Conservation (phyloP, 345 rosid species). For the Rhodomyrtus tomentosa region DNA sequence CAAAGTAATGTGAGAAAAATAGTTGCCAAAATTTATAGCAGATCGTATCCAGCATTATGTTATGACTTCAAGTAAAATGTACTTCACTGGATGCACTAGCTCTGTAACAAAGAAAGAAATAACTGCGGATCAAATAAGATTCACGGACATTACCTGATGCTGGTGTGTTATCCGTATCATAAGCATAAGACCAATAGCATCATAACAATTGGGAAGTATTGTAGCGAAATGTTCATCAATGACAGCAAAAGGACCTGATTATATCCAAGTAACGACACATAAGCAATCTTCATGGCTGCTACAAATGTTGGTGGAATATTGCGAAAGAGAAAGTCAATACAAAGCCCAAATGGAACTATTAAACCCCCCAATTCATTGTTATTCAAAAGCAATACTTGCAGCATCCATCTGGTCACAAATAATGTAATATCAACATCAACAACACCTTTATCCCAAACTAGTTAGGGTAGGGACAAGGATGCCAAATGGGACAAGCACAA, state of each 20-base stretch:
- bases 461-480: no score
- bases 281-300: not conserved
- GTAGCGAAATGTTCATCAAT: constrained; percentile 86
- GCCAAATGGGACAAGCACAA: not conserved
- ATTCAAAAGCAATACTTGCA: not conserved
- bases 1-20: not conserved
- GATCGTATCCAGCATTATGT: not conserved
- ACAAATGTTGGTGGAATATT: not conserved
- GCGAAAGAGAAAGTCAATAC: not conserved
- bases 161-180: constrained; percentile 95
- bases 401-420: not conserved
- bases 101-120: not conserved
- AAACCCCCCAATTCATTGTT: not conserved
- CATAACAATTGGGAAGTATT: constrained; percentile 79
- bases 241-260: constrained; percentile 92
- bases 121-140: not conserved
- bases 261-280: not conserved
- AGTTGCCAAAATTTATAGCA: not conserved
- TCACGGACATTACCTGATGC: constrained; percentile 58
- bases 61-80: not conserved
- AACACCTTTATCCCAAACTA: no score
- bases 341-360: not conserved
- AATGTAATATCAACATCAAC: no score
- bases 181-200: constrained; percentile 96
- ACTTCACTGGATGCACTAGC: not conserved